Base-by-base conservation (phyloP, 164 flowering plant genomes). In the Macadamia integrifolia region DNA sequence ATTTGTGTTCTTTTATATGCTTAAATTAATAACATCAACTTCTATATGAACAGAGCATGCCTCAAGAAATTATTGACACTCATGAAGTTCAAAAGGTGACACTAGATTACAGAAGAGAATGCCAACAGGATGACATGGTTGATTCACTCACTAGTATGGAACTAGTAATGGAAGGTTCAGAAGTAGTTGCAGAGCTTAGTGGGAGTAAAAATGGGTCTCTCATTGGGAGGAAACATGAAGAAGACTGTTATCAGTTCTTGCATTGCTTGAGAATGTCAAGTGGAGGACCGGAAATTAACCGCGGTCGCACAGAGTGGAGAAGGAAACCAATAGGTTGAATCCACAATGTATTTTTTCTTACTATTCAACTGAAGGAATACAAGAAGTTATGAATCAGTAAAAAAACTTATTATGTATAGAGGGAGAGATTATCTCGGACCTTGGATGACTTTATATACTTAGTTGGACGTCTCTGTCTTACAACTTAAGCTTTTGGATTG, bases 261-360 rank as follows among this genome's bases (percentile, higher is more conserved):
- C 98, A 94, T 77, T 56, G 91, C 44, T 76, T 94, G 80, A 85
- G 91, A 77, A 72, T 90, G 69, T 83, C 96, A 0, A 49, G 75
- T 4, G 80, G 81, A 55, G 92, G 92, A 8, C 80, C 75, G 65
- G 97, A 94, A 71, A 91, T 94, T 46, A 94, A 94, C 79, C 74
- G 98, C 12, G 96, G 97, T 28, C 86, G 93, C 48, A 88, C 98
- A 3, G 91, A 84, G 71, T 94, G 98, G 98, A 83, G 94, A 78
- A 88, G 80, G 76, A 94, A 91, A 73, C 62, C 79, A 15, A 58
- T 68, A 7, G 74, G 75, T 23, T 23, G 23, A 23, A 23, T 23
- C 23, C 23, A 23, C 23, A 23, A 23, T 23, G 23, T 23, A 23
- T 23, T 23, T 23, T 23, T 23, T 23, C 23, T 23, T 23, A 23